phyloP scores from a whole-genome alignment of 257 asterid genomes.

The Cordia subcordata region DNA sequence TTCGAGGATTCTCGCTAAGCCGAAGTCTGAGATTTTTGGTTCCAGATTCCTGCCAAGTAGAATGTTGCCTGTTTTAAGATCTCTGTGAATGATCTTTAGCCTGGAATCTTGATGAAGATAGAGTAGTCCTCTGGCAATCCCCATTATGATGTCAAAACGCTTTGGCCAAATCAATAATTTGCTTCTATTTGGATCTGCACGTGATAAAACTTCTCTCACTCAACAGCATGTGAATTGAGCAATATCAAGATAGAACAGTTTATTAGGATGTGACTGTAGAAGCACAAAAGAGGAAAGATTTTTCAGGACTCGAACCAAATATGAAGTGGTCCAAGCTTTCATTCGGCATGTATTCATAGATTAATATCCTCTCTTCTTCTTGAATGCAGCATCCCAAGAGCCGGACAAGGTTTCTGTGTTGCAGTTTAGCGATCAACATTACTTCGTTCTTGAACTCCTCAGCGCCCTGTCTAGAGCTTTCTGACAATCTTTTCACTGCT shows the following conservation, averaged over 20 bases:
- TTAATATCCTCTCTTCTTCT: slow-evolving; percentile 31
- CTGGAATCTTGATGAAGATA: slow-evolving; percentile 41
- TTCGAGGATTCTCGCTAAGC: slow-evolving; percentile 30
- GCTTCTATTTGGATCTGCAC: slow-evolving; percentile 18
- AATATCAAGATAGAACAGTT: too few relatives aligned
- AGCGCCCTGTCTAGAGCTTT: slow-evolving; percentile 37
- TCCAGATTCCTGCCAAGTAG: slow-evolving; percentile 21
- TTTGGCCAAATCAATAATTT: slow-evolving; percentile 26
- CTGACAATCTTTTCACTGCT: slow-evolving; percentile 41
- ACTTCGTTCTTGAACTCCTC: slow-evolving; percentile 44
- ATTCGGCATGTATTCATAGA: slow-evolving; percentile 41
- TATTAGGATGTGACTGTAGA: too few relatives aligned
- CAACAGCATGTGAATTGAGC: too few relatives aligned
- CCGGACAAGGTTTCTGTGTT: slow-evolving; percentile 48
- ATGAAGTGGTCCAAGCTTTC: slow-evolving; percentile 30
- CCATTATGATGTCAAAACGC: slow-evolving; percentile 33
- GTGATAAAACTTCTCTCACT: background rate
- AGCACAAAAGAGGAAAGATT: background rate
- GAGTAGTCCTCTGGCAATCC: slow-evolving; percentile 32
- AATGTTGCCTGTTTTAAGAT: slow-evolving; percentile 39
- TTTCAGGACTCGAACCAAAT: slow-evolving; percentile 28
- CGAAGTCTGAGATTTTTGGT: slow-evolving; percentile 40
- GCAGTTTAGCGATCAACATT: slow-evolving; percentile 36
- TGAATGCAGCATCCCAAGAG: slow-evolving; percentile 42
- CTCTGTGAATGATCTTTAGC: slow-evolving; percentile 33